A percentile compares a stretch with the other conserved stretches of the same genome.
phyloP scores from a whole-genome alignment of 2,329 filamentous ascomycete species.

The Hymenoscyphus linearis region DNA sequence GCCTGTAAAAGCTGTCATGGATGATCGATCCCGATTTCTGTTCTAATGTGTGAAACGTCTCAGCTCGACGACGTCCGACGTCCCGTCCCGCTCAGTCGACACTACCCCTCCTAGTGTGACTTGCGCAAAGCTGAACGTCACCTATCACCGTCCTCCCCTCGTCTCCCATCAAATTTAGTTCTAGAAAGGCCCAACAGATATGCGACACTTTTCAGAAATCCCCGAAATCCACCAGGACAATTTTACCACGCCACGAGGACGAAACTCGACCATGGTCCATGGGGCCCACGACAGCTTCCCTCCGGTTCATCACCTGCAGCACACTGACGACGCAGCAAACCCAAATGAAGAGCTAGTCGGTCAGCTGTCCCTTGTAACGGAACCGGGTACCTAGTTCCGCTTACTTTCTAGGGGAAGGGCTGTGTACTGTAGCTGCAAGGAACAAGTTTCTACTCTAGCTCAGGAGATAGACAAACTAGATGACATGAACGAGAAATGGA shows the following conservation, averaged over 20 bases:
- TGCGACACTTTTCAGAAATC: neutral
- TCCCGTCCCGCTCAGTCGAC: neutral
- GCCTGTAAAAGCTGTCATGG: neutral
- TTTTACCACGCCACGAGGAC: too few relatives aligned
- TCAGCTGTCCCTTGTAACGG: neutral
- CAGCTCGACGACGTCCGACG: neutral
- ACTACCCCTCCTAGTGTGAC: neutral
- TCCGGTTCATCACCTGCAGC: neutral
- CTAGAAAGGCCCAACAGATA: neutral
- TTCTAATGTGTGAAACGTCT: neutral
- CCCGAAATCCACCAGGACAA: neutral
- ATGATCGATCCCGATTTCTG: neutral
- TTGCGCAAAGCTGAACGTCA: neutral
- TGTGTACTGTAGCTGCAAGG: too few relatives aligned
- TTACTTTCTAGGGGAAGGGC: too few relatives aligned
- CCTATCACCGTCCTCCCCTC: neutral
- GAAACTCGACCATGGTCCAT: neutral
- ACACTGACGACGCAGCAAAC: neutral
- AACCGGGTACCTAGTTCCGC: too few relatives aligned
- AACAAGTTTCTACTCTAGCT: too few relatives aligned
- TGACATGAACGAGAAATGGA: too few relatives aligned
- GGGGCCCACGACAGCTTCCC: neutral
- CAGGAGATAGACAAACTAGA: too few relatives aligned
- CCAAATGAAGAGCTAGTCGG: neutral
- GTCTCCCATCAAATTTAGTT: neutral